Base-by-base conservation (phyloP, 2,329 filamentous ascomycete species). In the Aspergillus pseudotamarii region DNA sequence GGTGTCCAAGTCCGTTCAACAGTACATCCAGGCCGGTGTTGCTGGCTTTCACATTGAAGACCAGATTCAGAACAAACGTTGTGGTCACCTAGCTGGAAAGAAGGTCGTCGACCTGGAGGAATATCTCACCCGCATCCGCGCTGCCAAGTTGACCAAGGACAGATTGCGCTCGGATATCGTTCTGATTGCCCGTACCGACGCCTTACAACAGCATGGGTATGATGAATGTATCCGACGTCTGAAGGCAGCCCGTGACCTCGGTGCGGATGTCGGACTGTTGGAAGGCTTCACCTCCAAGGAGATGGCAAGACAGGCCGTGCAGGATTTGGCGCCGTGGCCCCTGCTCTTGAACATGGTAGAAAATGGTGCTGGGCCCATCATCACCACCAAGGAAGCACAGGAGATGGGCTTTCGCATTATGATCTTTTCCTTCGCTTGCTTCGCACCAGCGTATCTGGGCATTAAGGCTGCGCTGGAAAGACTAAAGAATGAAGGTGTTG, bases 21-120 rank as follows among this genome's bases (percentile, higher is more conserved):
- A 81, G 36, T 86, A 86, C 70, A 81, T 82, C 50, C 80, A 81
- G 57, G 79, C 83, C 3, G 84, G 84, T 6, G 82, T 87, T 3
- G 85, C 85, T 2, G 85, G 81, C 1, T 78, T 86, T 48, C 85
- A 87, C 65, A 82, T 87, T 61, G 85, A 88, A 72, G 85, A 87
- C 72, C 84, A 87, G 68, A 81, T 86, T 30, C 71, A 73, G 61
- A 79, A 75, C 58, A 80, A 80, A 59, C 73, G 77, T 4, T 80
- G 78, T 61, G 78, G 78, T 4, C 78, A 80, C 60, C 72, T 80
- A 3, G 71, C 72, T 1, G 78, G 77, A 34, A 80, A 80, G 62
- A 73, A 75, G 32, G 75, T 80, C 6, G 78, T 80, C 21, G 64
- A 71, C 16, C 57, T 71, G 3, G 77, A 78, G 0, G 72, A 75